phyloP scores from a whole-genome alignment of 371 early-diverging fungal species.

The Gilbertella persicaria region DNA sequence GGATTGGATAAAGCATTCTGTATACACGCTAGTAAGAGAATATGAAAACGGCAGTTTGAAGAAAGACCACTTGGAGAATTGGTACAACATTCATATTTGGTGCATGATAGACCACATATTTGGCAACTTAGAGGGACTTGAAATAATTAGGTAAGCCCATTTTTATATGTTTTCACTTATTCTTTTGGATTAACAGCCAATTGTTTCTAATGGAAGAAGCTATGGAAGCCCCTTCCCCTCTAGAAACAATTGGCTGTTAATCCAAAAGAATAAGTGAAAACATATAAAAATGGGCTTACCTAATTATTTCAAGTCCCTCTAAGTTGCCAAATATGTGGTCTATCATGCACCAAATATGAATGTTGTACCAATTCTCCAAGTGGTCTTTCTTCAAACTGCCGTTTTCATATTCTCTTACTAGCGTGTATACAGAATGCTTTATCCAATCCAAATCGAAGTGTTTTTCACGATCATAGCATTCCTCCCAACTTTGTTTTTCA shows the following conservation, averaged over 20 bases:
- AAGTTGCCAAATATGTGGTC: constrained; percentile 11
- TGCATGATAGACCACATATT: constrained; percentile 18
- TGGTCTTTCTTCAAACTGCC: constrained; percentile 24
- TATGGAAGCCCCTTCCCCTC: constrained; percentile 1
- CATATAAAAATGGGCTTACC: not conserved
- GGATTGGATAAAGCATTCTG: constrained; percentile 25
- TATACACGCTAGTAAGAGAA: constrained; percentile 21
- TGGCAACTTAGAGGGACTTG: constrained; percentile 7
- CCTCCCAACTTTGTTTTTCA: constrained; percentile 24
- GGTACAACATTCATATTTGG: constrained; percentile 23
- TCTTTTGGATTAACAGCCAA: constrained; percentile 19
- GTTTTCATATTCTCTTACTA: constrained; percentile 24
- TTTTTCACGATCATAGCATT: constrained; percentile 22
- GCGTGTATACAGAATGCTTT: constrained; percentile 20
- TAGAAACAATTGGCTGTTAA: constrained; percentile 14
- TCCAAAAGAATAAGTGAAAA: constrained; percentile 12
- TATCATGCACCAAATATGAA: constrained; percentile 22
- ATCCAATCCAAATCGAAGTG: constrained; percentile 28
- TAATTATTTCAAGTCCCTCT: not conserved
- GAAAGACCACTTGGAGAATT: constrained; percentile 26
- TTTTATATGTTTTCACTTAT: constrained; percentile 7
- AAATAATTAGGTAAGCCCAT: constrained; percentile 10
- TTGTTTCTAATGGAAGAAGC: constrained; percentile 10
- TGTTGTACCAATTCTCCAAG: constrained; percentile 26
- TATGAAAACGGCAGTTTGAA: constrained; percentile 23